A percentile compares a stretch with the other conserved stretches of the same genome.
These are phyloP conservation scores for Podila verticillata DNA, from an alignment of 192 early-diverging fungal genomes.

Conservation along the genomic window DNA sequence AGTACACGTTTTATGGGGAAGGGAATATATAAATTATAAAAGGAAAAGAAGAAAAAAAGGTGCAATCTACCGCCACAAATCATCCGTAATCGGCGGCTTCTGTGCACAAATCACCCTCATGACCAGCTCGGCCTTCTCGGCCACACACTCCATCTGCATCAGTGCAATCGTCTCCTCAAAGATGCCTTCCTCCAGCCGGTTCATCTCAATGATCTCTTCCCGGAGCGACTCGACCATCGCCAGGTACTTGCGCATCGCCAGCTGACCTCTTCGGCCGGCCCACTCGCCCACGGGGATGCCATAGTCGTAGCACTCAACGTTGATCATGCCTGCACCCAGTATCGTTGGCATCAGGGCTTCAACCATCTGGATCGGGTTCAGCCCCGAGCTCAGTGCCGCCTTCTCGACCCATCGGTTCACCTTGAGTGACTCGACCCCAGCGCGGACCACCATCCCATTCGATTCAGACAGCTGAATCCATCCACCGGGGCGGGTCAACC, in stretches of 20 bases:
- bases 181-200: constrained; percentile 31
- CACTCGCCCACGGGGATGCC: constrained; percentile 47
- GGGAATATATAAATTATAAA: no score
- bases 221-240: constrained; percentile 42
- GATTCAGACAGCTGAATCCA: constrained; percentile 50
- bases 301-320: constrained; percentile 48
- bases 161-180: constrained; percentile 43
- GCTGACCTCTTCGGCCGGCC: constrained; percentile 31
- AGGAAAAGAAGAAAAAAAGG: no score
- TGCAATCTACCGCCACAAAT: constrained; percentile 26
- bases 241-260: constrained; percentile 43
- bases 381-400: constrained; percentile 37
- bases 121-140: constrained; percentile 30
- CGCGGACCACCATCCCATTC: constrained; percentile 36
- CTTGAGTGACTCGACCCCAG: constrained; percentile 25
- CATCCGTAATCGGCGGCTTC: constrained; percentile 45
- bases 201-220: constrained; percentile 49
- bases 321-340: constrained; percentile 46
- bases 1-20: no score
- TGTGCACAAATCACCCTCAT: constrained; percentile 49
- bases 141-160: constrained; percentile 44
- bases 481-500: constrained; percentile 35
- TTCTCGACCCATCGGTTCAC: constrained; percentile 49
- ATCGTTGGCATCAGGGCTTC: constrained; percentile 49
- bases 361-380: constrained; percentile 44